Percentiles rank a stretch among this genome's conserved stretches.
Conservation (phyloP, 2,329 filamentous ascomycete species). For the Cladosporium colombiae region DNA sequence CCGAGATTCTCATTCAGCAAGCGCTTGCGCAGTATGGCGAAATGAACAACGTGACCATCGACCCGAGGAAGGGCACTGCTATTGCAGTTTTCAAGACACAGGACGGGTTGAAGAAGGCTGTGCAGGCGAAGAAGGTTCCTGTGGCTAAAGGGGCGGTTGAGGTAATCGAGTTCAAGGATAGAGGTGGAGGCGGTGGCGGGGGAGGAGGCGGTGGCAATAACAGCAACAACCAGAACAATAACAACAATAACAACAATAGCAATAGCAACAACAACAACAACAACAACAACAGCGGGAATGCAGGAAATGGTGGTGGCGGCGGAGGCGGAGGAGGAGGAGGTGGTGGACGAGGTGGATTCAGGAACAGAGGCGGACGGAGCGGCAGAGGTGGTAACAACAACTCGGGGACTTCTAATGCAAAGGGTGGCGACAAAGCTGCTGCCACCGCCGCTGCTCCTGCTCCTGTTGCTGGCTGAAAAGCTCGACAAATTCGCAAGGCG, state of each 20-base stretch:
- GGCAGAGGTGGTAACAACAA: not conserved
- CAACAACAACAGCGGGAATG: not conserved
- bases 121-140: slow-evolving; percentile 76
- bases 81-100: slow-evolving; percentile 85
- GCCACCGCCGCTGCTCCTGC: not conserved
- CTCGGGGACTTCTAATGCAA: not conserved
- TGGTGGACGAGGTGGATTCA: not conserved
- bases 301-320: not conserved
- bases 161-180: slow-evolving; percentile 77
- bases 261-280: not conserved
- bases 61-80: slow-evolving; percentile 91
- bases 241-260: not conserved
- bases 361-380: not conserved
- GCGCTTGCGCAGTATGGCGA: slow-evolving; percentile 73
- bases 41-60: slow-evolving; percentile 82
- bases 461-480: not conserved
- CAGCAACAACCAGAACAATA: not conserved
- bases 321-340: not conserved
- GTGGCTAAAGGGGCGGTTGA: slow-evolving; percentile 86
- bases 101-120: slow-evolving; percentile 72
- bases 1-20: slow-evolving; percentile 73
- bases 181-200: slow-evolving; percentile 23
- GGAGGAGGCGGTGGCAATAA: slow-evolving; percentile 18
- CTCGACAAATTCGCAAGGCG: not conserved
- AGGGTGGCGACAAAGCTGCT: not conserved